Conservation (phyloP, 306 rosid species). For the Lupinus albus region DNA sequence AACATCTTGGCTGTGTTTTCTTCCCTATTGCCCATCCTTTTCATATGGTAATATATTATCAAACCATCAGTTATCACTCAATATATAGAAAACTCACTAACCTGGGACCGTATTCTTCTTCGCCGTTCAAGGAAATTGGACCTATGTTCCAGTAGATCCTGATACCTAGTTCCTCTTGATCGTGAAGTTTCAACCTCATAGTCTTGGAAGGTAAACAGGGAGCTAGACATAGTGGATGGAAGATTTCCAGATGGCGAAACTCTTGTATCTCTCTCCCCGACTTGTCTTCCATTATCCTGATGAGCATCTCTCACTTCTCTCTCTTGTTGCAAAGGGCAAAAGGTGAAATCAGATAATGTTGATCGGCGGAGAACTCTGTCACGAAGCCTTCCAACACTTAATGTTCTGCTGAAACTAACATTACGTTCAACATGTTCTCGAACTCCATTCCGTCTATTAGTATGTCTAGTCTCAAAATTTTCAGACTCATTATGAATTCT, state of each 20-base stretch:
- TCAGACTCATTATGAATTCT: slow-evolving; percentile 56
- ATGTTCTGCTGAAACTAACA: slow-evolving; percentile 90
- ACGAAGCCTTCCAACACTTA: slow-evolving; percentile 99
- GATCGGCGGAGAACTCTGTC: slow-evolving; percentile 97
- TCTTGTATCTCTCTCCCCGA: slow-evolving; percentile 53
- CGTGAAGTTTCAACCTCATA: slow-evolving; percentile 70
- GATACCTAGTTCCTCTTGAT: slow-evolving; percentile 84
- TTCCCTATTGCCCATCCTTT: neutral
- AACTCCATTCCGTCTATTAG: slow-evolving; percentile 62
- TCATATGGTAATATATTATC: slow-evolving; percentile 21
- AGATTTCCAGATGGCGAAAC: slow-evolving; percentile 54
- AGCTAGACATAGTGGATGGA: slow-evolving; percentile 57
- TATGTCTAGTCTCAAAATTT: slow-evolving; percentile 57
- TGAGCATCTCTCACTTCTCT: slow-evolving; percentile 59
- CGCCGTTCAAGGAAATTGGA: slow-evolving; percentile 95
- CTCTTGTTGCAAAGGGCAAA: slow-evolving; percentile 79
- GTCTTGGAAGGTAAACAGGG: slow-evolving; percentile 72
- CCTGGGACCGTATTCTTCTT: slow-evolving; percentile 98
- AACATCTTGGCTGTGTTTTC: neutral
- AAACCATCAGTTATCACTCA: slow-evolving; percentile 7
- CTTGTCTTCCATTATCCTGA: slow-evolving; percentile 53
- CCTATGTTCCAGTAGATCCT: slow-evolving; percentile 84
- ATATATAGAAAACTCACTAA: slow-evolving; percentile 49
- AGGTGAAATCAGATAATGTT: slow-evolving; percentile 69
- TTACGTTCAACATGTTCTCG: slow-evolving; percentile 89